Conservation (phyloP, 805 yeast species). For the Cyberlindnera saturnus region DNA sequence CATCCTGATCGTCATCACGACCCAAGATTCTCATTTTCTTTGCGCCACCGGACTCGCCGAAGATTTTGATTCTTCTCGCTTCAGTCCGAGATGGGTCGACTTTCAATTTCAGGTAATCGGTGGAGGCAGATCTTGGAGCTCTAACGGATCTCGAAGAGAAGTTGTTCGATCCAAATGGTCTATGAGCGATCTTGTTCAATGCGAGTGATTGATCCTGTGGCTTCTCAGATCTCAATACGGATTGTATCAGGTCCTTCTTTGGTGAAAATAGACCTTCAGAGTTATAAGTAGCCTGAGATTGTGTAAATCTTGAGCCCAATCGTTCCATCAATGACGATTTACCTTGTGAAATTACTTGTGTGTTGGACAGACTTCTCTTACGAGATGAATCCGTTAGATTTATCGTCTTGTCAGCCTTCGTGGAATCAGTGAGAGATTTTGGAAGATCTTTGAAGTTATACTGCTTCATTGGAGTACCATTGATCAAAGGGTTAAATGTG, state of each 20-base stretch:
- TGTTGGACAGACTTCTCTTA: constrained; percentile 21
- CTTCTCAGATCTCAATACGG: constrained; percentile 13
- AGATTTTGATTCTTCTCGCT: constrained; percentile 34
- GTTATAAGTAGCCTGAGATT: constrained; percentile 21
- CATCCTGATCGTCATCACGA: constrained; percentile 8
- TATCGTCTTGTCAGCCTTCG: constrained; percentile 14
- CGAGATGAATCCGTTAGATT: constrained; percentile 9
- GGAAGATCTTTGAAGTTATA: constrained; percentile 30
- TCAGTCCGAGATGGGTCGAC: constrained; percentile 38
- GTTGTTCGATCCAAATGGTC: constrained; percentile 9
- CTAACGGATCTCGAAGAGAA: constrained; percentile 23
- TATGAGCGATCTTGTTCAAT: constrained; percentile 1
- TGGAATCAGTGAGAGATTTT: constrained; percentile 30
- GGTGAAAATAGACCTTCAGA: constrained; percentile 34
- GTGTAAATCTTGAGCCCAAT: constrained; percentile 29
- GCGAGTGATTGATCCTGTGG: constrained; percentile 1
- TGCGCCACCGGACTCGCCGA: constrained; percentile 25
- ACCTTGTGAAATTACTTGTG: constrained; percentile 12
- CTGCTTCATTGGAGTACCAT: constrained; percentile 26
- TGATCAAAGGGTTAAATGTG: constrained; percentile 24
- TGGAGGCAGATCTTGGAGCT: constrained; percentile 14
- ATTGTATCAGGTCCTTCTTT: constrained; percentile 19
- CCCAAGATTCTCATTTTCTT: constrained; percentile 24
- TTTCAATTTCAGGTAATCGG: constrained; percentile 26
- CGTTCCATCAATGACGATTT: constrained; percentile 28